Evolutionary conservation across 306 rosid genomes (phyloP).

Genomic region (Gleditsia sinensis): DNA sequence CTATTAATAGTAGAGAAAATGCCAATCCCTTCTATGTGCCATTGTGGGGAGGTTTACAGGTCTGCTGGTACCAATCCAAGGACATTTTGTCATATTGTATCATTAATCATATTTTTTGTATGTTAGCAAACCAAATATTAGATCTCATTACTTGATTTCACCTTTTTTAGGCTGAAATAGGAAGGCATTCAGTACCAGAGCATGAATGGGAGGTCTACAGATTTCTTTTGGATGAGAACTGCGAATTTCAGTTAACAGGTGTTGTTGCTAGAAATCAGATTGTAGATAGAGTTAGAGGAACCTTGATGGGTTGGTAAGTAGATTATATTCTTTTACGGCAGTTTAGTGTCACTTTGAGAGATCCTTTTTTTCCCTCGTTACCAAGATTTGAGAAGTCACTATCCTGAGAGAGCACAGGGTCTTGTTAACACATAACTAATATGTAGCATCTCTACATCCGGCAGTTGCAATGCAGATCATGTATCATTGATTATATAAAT

Average conservation of each 20-base stretch:
- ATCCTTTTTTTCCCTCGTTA: neutral
- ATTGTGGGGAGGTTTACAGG: neutral
- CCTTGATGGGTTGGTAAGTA: constrained; percentile 71
- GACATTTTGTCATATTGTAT: neutral
- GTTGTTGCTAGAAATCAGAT: constrained; percentile 57
- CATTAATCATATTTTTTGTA: neutral
- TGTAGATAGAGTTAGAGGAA: constrained; percentile 78
- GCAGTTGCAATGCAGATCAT: constrained; percentile 14
- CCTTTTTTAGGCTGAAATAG: constrained; percentile 68
- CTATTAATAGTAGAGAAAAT: neutral
- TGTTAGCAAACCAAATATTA: neutral
- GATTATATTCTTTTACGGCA: neutral
- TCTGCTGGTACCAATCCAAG: neutral
- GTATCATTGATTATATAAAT: neutral
- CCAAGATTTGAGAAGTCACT: neutral
- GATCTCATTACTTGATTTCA: neutral
- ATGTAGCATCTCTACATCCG: neutral
- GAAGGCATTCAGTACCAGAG: constrained; percentile 63
- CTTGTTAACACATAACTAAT: neutral
- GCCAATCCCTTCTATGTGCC: neutral
- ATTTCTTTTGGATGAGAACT: constrained; percentile 72
- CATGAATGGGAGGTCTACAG: constrained; percentile 89
- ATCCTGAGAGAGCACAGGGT: neutral
- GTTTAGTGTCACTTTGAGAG: neutral
- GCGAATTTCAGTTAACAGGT: constrained; percentile 45